Base-by-base conservation (phyloP, 2,329 filamentous ascomycete species). In the Claviceps humidiphila region DNA sequence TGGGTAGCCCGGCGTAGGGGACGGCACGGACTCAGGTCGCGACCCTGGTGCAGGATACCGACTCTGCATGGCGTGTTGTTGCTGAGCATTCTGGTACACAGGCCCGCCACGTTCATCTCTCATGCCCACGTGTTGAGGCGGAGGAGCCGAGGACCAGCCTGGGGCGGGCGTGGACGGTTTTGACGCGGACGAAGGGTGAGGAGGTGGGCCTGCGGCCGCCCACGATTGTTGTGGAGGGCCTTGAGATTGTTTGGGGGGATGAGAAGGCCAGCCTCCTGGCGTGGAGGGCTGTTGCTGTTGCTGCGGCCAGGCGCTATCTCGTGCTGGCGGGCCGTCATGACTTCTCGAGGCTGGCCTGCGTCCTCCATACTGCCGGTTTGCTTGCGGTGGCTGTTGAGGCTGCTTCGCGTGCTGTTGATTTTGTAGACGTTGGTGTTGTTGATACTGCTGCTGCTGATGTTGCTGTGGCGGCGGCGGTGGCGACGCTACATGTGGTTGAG, bases 391-490 rank as follows among this genome's bases (percentile, higher is more conserved):
- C 3, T 34, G 44, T 4, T 17, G 44, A 5, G 16, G 43, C 8
- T 45, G 43, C 1, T 45, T 22, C 13, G 26, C 17, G 9, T 43
- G 41, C 4, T 43, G 41, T 11, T 24, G 20, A 9, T 43, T 17
- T 11, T 43, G 78, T 20, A 9, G 43, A 13, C 4, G 42, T 9
- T 24, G 26, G 38, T 26, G 37, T 14, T 24, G 74, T 71, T 16
- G 74, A 71, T 16, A 76, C 73, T 5, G 76, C 75, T 17, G 71
- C 69, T 22, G 69, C 56, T 72, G 72, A 3, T 65, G 59, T 34
- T 66, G 60, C 44, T 69, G 70, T n/a, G 26, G 13, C 26, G 26
- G n/a, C 30, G 74, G 71, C n/a, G 74, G 71, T n/a, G 77, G 73
- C 6, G 76, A 75, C n/a, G 71, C 70, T 22, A 69, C 67, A 57